Conservation (phyloP, 768 basidiomycete species). For the Calocybe cyanea region DNA sequence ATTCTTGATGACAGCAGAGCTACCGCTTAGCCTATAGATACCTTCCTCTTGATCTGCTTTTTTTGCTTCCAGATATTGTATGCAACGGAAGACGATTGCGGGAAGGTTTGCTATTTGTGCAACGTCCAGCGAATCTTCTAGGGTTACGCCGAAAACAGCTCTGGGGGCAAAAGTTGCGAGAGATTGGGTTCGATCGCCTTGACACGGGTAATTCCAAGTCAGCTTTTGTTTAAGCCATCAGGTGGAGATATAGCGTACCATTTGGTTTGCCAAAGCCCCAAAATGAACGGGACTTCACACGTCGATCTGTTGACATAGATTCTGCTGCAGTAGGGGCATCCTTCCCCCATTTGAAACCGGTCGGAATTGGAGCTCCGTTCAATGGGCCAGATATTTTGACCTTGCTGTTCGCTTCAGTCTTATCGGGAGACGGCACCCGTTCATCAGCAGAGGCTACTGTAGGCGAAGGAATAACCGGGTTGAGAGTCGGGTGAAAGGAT, state of each 20-base stretch:
- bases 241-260: constrained; percentile 27
- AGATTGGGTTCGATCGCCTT: constrained; percentile 33
- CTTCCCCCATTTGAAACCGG: constrained; percentile 85
- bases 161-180: constrained; percentile 44
- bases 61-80: constrained; percentile 92
- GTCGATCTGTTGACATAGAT: constrained; percentile 53
- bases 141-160: constrained; percentile 83
- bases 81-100: constrained; percentile 91
- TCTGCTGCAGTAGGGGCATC: constrained; percentile 44
- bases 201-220: constrained; percentile 13
- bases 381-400: constrained; percentile 89
- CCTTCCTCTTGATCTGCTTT: constrained; percentile 96
- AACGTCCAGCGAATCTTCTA: constrained; percentile 86
- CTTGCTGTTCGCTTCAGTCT: constrained; percentile 53
- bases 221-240: neutral
- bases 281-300: constrained; percentile 88
- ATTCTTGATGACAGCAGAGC: constrained; percentile 91
- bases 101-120: constrained; percentile 89
- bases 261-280: constrained; percentile 83
- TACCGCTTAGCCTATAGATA: constrained; percentile 93
- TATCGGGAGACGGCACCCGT: constrained; percentile 48
- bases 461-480: constrained; percentile 47
- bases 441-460: constrained; percentile 40
- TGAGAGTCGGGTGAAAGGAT: constrained; percentile 60
- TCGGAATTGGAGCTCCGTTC: constrained; percentile 79